Base-by-base conservation (phyloP, 176 grass and related monocot species). In the Oryza glaberrima region DNA sequence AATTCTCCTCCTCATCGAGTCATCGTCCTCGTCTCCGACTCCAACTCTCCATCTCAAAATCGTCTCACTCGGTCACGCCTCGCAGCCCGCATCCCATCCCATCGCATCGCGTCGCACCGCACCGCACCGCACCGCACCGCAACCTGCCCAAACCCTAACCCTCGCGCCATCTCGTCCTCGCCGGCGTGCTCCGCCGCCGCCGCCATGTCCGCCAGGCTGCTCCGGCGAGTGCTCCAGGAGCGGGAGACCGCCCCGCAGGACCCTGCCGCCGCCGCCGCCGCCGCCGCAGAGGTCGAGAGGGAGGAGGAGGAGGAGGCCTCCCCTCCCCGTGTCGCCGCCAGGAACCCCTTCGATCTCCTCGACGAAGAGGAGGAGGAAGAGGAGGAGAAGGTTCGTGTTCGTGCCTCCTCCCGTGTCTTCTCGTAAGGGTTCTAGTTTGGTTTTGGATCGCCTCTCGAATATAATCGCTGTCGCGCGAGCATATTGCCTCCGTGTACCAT, bases 341-440 rank as follows among this genome's bases (percentile, higher is more conserved):
- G 76, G 85, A 98, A 98, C 60, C 89, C 85, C 66, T 98, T 98
- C 78, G 91, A 98, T 88, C 93, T 98, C 77, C 93, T 98, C 48
- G 91, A 88, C 22, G 78, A 70, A 25, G 85, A 56, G 6, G 72
- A 70, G 19, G 85, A 56, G 6, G 68, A 54, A 25, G 88, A 82
- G 11, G 83, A 77, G 9, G 73, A 88, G 16, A 69, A 94, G 90
- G 92, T 94, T 34, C 45, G 35, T 77, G 43, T 68, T 10, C 9
- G 43, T 44, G n/a, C 66, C 15, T 9, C 32, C 63, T 51, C 11
- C 20, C 19, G 73, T 9, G 49, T 66, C 17, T 60, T 45, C 6
- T 69, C 35, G 25, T 16, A 73, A 30, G 70, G 26, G 68, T 68
- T 84, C 25, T 48, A 34, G 16, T 11, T 58, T 2, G 67, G n/a